Evolutionary conservation across 768 basidiomycete species (phyloP).

Genomic region (Pisolithus albus): DNA sequence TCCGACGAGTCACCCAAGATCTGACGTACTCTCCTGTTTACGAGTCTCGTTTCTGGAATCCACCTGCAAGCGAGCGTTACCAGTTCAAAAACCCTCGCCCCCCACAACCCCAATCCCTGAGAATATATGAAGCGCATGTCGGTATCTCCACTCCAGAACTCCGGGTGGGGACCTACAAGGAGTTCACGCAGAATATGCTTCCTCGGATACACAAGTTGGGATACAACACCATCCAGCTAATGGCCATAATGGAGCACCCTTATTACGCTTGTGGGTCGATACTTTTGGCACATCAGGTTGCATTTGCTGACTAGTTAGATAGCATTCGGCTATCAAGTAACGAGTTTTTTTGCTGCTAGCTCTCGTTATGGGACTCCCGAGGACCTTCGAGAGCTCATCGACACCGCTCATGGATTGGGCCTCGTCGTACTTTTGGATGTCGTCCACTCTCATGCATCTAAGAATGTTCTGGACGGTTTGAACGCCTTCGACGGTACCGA

Average conservation of each 20-base stretch:
- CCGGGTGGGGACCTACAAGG: conserved; percentile 90
- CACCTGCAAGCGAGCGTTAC: conserved; percentile 64
- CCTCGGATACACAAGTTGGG: conserved; percentile 87
- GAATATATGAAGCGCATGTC: conserved; percentile 97
- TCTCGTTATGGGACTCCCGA: conserved; percentile 96
- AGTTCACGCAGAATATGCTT: conserved; percentile 81
- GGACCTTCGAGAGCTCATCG: conserved; percentile 90
- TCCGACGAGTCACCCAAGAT: conserved; percentile 92
- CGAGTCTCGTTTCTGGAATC: conserved; percentile 99
- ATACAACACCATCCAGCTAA: conserved; percentile 96
- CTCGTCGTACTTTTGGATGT: conserved; percentile 91
- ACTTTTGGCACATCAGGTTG: neutral
- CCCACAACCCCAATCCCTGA: conserved; percentile 53
- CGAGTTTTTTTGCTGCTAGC: conserved; percentile 93
- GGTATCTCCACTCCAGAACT: conserved; percentile 89
- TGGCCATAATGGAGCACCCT: conserved; percentile 98
- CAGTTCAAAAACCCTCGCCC: conserved; percentile 76
- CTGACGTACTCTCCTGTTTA: conserved; percentile 82
- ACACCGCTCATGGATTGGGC: conserved; percentile 91
- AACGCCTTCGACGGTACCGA: conserved; percentile 98
- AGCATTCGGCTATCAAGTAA: conserved; percentile 99
- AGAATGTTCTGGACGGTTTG: conserved; percentile 92
- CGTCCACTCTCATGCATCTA: conserved; percentile 97
- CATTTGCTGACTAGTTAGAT: conserved; percentile 1
- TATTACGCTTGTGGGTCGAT: conserved; percentile 84